Conservation (phyloP, 1,284 basidiomycete species). For the Mycena citricolor region DNA sequence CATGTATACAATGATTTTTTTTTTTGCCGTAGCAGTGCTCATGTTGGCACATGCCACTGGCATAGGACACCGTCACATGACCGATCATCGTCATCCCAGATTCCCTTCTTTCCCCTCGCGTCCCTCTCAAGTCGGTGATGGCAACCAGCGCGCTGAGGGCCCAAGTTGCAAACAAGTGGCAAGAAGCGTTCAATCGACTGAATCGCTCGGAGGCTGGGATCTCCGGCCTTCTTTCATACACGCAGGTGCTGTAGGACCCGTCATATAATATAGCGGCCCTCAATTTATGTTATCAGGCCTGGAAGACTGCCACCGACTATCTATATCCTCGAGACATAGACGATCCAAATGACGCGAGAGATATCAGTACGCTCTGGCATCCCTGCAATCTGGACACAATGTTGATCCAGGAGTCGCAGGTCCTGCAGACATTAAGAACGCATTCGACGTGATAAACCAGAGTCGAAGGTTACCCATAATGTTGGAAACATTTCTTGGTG, state of each 20-base stretch:
- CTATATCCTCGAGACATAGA: conserved; percentile 57
- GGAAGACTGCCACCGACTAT: conserved; percentile 57
- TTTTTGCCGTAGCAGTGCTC: too few relatives aligned
- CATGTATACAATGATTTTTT: too few relatives aligned
- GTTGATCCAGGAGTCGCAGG: conserved; percentile 40
- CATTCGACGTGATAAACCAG: conserved; percentile 56
- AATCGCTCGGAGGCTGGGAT: conserved; percentile 65
- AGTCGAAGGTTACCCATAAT: conserved; percentile 58
- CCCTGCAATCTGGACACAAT: too few relatives aligned
- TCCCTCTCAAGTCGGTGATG: too few relatives aligned
- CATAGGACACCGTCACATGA: too few relatives aligned
- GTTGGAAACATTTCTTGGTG: conserved; percentile 68
- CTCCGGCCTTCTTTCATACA: conserved; percentile 62
- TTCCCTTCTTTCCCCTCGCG: too few relatives aligned
- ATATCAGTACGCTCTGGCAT: too few relatives aligned
- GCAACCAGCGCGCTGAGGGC: conserved; percentile 54
- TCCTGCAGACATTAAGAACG: conserved; percentile 45
- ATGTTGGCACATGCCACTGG: too few relatives aligned
- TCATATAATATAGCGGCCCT: not conserved
- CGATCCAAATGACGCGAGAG: too few relatives aligned
- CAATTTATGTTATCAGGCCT: conserved; percentile 46
- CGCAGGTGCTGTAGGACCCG: conserved; percentile 51
- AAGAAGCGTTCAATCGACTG: conserved; percentile 62
- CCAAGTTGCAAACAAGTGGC: conserved; percentile 72
- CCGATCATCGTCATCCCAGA: too few relatives aligned